Evolutionary conservation across 2,329 filamentous ascomycete genomes (phyloP).

Genomic region (Aureobasidium pullulans): DNA sequence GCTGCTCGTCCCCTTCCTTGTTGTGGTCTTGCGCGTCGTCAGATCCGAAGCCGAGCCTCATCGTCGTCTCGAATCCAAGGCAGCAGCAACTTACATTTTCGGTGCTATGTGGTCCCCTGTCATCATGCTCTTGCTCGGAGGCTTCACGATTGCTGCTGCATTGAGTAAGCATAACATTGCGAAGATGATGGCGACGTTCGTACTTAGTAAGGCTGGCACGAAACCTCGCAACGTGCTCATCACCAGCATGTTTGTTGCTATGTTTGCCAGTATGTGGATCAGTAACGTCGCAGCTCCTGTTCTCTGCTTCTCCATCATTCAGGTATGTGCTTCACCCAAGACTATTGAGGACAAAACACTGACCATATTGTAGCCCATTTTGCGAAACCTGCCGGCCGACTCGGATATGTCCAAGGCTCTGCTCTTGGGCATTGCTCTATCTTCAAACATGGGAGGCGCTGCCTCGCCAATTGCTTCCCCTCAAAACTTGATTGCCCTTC

Average conservation of each 20-base stretch:
- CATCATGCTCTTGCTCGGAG: constrained; percentile 94
- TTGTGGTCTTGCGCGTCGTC: constrained; percentile 78
- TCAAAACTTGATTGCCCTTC: constrained; percentile 92
- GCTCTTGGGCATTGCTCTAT: constrained; percentile 88
- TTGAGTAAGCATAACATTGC: constrained; percentile 97
- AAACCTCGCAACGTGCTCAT: constrained; percentile 80
- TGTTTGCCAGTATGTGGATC: constrained; percentile 98
- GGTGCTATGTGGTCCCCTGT: constrained; percentile 98
- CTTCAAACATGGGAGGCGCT: constrained; percentile 93
- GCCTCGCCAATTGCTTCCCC: constrained; percentile 95
- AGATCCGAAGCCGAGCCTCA: constrained; percentile 66
- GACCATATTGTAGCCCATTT: constrained; percentile 57
- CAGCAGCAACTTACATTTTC: constrained; percentile 78
- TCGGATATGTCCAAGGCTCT: constrained; percentile 92
- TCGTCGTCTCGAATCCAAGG: constrained; percentile 66
- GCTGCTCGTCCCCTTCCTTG: constrained; percentile 85
- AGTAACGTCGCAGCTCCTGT: constrained; percentile 97
- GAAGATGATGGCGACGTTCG: constrained; percentile 91
- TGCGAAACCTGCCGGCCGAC: constrained; percentile 83
- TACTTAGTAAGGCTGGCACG: constrained; percentile 92
- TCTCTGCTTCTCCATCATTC: constrained; percentile 94
- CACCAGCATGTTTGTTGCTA: constrained; percentile 98
- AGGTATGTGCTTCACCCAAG: constrained; percentile 29
- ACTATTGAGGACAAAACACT: constrained; percentile 30
- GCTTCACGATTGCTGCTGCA: constrained; percentile 91